These are phyloP conservation scores for Xylaria sp. DNA, from an alignment of 2,329 filamentous ascomycete genomes.

Conservation along the genomic window DNA sequence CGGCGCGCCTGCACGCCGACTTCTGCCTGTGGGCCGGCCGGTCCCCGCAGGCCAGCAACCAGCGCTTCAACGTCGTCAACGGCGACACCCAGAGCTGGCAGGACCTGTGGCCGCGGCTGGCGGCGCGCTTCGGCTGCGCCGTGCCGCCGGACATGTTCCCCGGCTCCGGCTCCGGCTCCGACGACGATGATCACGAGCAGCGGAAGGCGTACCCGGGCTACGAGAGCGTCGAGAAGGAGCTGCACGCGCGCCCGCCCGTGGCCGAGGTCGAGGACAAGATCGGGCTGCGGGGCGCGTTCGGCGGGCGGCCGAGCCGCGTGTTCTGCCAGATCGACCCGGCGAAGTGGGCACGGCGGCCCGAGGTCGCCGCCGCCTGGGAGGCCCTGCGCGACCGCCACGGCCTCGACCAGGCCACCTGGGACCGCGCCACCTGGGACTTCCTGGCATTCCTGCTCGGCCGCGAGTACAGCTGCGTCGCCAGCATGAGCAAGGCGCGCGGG, in stretches of 20 bases:
- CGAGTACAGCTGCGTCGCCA: conserved; percentile 44
- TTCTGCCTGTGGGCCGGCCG: conserved; percentile 42
- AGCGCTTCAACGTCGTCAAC: conserved; percentile 48
- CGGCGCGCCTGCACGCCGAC: conserved; percentile 38
- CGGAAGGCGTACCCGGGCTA: conserved; percentile 21
- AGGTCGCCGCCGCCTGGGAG: conserved; percentile 45
- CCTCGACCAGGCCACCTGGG: conserved; percentile 41
- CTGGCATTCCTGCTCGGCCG: conserved; percentile 47
- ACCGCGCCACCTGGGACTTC: conserved; percentile 47
- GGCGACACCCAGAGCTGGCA: conserved; percentile 46
- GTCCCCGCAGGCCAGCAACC: conserved; percentile 37
- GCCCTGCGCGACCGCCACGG: conserved; percentile 42
- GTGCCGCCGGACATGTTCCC: conserved; percentile 39
- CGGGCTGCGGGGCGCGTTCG: conserved; percentile 32
- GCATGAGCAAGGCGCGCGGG: conserved; percentile 49
- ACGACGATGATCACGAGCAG: too few relatives aligned
- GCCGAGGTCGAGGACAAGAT: conserved; percentile 33
- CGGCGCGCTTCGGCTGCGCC: conserved; percentile 39
- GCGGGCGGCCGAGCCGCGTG: conserved; percentile 33
- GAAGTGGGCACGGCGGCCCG: conserved; percentile 43
- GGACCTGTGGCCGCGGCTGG: conserved; percentile 46
- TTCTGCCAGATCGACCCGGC: conserved; percentile 44
- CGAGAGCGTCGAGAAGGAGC: conserved; percentile 16
- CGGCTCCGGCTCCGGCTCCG: too few relatives aligned
- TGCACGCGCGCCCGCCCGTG: conserved; percentile 36